Percentiles rank a stretch among this genome's conserved stretches.
phyloP scores from a whole-genome alignment of 73 alveolate genomes.

The Blepharisma japonicum region DNA sequence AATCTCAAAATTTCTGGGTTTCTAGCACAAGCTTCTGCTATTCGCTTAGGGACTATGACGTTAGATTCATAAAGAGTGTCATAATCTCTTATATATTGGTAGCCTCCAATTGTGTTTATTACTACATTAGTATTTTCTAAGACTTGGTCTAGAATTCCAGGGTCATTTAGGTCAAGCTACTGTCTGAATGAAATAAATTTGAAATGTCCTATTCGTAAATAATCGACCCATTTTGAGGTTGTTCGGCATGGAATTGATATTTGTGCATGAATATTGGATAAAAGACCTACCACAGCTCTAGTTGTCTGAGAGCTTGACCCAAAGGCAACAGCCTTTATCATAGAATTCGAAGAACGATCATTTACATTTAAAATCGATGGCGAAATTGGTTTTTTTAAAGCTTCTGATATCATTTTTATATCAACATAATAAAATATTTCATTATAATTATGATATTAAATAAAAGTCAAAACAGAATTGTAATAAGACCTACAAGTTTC shows the following conservation, averaged over 20 bases:
- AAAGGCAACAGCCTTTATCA: conserved; percentile 2
- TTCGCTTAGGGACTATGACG: conserved; percentile 47
- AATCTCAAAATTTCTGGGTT: conserved; percentile 49
- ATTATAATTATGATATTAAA: too few relatives aligned
- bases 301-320: neutral
- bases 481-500: too few relatives aligned
- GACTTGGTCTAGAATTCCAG: conserved; percentile 43
- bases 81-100: conserved; percentile 36
- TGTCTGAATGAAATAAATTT: conserved; percentile 12
- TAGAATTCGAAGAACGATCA: conserved; percentile 1
- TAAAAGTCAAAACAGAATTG: too few relatives aligned
- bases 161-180: conserved; percentile 40
- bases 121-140: conserved; percentile 51
- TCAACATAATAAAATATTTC: too few relatives aligned
- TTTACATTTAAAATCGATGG: neutral
- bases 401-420: too few relatives aligned
- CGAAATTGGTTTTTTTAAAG: neutral
- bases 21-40: conserved; percentile 58
- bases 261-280: conserved; percentile 1
- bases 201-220: neutral
- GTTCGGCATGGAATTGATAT: conserved; percentile 28
- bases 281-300: neutral
- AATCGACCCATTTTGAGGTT: neutral
- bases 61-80: conserved; percentile 41
- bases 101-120: conserved; percentile 51